Evolutionary conservation across 768 basidiomycete genomes (phyloP).

Genomic region (Termitomyces sp.): DNA sequence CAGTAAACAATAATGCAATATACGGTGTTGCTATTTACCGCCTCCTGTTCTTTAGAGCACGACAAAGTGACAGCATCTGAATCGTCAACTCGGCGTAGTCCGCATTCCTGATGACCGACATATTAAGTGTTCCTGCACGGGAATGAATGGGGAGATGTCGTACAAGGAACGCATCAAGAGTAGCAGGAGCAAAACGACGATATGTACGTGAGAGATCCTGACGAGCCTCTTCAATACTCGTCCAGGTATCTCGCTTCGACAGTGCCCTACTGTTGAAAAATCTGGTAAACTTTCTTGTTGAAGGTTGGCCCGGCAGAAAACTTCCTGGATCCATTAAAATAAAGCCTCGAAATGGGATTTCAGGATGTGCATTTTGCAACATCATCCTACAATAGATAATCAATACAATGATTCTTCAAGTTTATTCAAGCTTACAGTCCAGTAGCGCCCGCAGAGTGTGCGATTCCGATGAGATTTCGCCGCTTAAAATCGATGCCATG

Average conservation of each 20-base stretch:
- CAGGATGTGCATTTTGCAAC: neutral
- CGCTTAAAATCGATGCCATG: neutral
- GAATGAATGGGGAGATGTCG: no score
- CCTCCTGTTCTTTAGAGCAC: neutral
- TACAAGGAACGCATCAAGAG: conserved; percentile 6
- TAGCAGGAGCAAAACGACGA: conserved; percentile 1
- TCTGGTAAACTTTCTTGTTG: neutral
- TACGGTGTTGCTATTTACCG: neutral
- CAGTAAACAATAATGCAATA: no score
- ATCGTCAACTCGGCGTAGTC: neutral
- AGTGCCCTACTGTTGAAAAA: conserved; percentile 2
- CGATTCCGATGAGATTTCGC: conserved; percentile 2
- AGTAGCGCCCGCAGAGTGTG: conserved; percentile 5
- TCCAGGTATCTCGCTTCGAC: conserved; percentile 4
- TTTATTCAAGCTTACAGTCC: neutral
- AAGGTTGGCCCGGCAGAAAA: neutral
- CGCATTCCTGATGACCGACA: neutral
- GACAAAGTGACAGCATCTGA: neutral
- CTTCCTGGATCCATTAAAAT: conserved; percentile 6
- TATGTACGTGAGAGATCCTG: conserved; percentile 5
- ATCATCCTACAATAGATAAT: neutral
- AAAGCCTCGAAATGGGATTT: neutral
- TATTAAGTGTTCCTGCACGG: neutral
- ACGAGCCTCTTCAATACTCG: conserved; percentile 3
- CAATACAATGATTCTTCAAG: neutral